These are phyloP conservation scores for Gossypium arboreum DNA, from an alignment of 345 rosid species.

Conservation along the genomic window DNA sequence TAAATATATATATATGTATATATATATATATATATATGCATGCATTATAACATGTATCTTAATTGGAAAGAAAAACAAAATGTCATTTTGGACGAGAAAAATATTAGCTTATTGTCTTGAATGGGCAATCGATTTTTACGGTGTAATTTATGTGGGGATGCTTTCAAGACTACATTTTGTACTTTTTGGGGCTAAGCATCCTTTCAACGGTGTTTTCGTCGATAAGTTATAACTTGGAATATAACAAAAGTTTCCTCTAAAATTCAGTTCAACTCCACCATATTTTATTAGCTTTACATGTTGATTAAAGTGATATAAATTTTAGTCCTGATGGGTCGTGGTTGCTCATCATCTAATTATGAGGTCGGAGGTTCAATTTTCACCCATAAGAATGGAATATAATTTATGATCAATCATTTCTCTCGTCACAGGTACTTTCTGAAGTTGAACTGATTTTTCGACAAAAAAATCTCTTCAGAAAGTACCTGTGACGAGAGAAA, in stretches of 20 bases:
- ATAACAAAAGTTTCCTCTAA: slow-evolving; percentile 8
- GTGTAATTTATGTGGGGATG: slow-evolving; percentile 15
- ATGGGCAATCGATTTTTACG: slow-evolving; percentile 16
- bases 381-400: too few species aligned
- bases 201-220: neutral
- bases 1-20: too few species aligned
- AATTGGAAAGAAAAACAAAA: slow-evolving; percentile 7
- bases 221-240: neutral
- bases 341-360: too few species aligned
- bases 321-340: too few species aligned
- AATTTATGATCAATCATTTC: too few species aligned
- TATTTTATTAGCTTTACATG: neutral
- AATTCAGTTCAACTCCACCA: slow-evolving; percentile 6
- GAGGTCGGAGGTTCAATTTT: too few species aligned
- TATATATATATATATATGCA: too few species aligned
- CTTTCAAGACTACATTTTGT: slow-evolving; percentile 25
- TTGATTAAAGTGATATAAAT: neutral
- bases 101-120: slow-evolving; percentile 1
- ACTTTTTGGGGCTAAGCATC: neutral
- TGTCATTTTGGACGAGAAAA: slow-evolving; percentile 8
- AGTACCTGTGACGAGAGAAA: fast-evolving
- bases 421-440: too few species aligned
- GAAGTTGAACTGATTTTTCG: too few species aligned
- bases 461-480: too few species aligned
- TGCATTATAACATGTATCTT: neutral